Base-by-base conservation (phyloP, 2,329 filamentous ascomycete species). In the Dothistroma pini region DNA sequence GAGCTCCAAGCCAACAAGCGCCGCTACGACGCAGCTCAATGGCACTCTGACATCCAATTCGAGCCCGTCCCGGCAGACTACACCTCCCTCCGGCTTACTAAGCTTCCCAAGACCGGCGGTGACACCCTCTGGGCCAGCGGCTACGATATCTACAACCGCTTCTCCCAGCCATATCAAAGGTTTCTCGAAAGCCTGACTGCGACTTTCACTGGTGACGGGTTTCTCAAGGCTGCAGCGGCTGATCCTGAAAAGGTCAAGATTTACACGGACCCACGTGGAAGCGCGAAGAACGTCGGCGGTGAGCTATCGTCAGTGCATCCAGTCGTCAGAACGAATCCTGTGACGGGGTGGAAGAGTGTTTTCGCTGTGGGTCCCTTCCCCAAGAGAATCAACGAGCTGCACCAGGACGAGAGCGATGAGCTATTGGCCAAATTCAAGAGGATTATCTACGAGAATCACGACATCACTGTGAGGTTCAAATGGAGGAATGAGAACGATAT, bases 81-180 rank as follows among this genome's bases (percentile, higher is more conserved):
- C 67, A 81, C 86, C 0, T 78, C 82, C 0, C 76, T 89, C 19
- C 80, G 84, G 25, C 72, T 88, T 1, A 81, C 80, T 2, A 74
- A 83, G 53, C 74, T 88, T 0, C 86, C 85, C 0, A 76, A 76
- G 44, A 84, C 81, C 0, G 85, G 84, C 51, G 68, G 70, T 38
- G 69, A 87, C 70, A 88, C 87, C 0, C 80, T 89, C 7, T 89
- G 86, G 86, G 86, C 86, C 0, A 86, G 84, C 0, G 85, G 84
- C 0, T 89, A 88, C 69, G 86, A 89, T 66, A 73, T 88, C 21
- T 89, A 87, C 68, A 86, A 89, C 68, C 81, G 84, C 32, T 78
- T 89, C 62, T 86, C 83, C 4, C 75, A 77, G 1, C 76, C 82
- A 0, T 83, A 84, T 54, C 84, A 83, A 57, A 75, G 75, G 31